phyloP scores from a whole-genome alignment of 208 protist genomes.

The Leishmania turanica region DNA sequence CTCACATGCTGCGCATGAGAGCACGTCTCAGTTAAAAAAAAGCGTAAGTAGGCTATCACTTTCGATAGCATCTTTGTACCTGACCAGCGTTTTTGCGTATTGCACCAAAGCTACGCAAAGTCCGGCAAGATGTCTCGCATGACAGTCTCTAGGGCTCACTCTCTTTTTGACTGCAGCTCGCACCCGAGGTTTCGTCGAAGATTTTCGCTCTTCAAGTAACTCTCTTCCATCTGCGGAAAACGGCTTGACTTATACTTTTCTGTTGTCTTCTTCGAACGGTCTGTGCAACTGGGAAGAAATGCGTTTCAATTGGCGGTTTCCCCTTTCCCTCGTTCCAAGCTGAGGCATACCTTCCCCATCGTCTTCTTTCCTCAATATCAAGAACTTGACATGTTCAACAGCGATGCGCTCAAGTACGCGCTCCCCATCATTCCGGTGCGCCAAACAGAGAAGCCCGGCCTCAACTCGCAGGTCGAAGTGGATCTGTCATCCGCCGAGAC shows the following conservation, averaged over 20 bases:
- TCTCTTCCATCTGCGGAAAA: background rate
- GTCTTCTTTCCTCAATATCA: background rate
- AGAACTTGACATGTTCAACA: slow-evolving; percentile 12
- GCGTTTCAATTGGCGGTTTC: background rate
- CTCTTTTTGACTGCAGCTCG: background rate
- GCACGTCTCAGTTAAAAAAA: background rate
- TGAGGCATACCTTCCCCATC: background rate
- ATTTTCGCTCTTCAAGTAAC: background rate
- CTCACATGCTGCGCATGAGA: background rate
- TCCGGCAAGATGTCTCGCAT: background rate
- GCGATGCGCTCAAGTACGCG: slow-evolving; percentile 14
- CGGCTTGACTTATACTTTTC: background rate
- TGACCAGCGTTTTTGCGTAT: background rate
- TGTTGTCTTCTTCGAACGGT: background rate
- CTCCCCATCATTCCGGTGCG: slow-evolving; percentile 26
- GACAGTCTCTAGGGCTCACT: background rate
- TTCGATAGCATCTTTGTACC: background rate
- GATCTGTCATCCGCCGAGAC: slow-evolving; percentile 36
- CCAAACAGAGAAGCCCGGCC: slow-evolving; percentile 17
- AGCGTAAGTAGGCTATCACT: background rate
- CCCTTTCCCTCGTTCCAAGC: background rate
- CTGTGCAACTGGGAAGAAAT: background rate
- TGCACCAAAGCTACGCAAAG: background rate
- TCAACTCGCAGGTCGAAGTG: slow-evolving; percentile 42
- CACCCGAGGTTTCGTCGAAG: background rate